Conservation (phyloP, 140 eudicot genomes). For the Flaveria floridana region DNA sequence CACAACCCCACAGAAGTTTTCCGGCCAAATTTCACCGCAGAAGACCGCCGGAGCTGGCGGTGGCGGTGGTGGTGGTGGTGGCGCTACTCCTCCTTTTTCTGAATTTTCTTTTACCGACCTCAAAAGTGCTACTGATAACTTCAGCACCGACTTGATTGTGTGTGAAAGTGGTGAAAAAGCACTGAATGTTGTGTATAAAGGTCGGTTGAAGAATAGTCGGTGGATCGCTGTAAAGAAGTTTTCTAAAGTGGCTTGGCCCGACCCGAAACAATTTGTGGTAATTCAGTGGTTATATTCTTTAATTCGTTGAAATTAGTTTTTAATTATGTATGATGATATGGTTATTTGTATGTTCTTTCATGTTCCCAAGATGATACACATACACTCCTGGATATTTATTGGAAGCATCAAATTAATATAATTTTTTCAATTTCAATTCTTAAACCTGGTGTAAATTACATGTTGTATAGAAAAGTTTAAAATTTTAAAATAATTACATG, state of each 20-base stretch:
- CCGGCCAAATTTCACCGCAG: slow-evolving; percentile 35
- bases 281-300: slow-evolving; percentile 8
- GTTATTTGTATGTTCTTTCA: too few species aligned
- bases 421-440: not conserved
- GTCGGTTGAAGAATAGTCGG: slow-evolving; percentile 52
- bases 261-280: slow-evolving; percentile 73
- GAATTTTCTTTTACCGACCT: slow-evolving; percentile 54
- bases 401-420: slow-evolving; percentile 1
- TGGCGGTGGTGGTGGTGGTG: slow-evolving; percentile 14
- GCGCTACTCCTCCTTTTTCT: slow-evolving; percentile 39
- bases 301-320: not conserved
- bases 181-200: slow-evolving; percentile 67
- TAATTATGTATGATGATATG: too few species aligned
- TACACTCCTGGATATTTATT: not conserved
- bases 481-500: not conserved
- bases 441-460: not conserved
- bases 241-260: slow-evolving; percentile 67
- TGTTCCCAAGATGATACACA: not conserved
- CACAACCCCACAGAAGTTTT: slow-evolving; percentile 31
- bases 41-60: slow-evolving; percentile 8
- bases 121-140: slow-evolving; percentile 57
- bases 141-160: slow-evolving; percentile 49
- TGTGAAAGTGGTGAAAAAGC: slow-evolving; percentile 72
- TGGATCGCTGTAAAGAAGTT: slow-evolving; percentile 78
- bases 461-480: not conserved